Conservation (phyloP, 805 yeast genomes). For the Ogataea paradorogensis region DNA sequence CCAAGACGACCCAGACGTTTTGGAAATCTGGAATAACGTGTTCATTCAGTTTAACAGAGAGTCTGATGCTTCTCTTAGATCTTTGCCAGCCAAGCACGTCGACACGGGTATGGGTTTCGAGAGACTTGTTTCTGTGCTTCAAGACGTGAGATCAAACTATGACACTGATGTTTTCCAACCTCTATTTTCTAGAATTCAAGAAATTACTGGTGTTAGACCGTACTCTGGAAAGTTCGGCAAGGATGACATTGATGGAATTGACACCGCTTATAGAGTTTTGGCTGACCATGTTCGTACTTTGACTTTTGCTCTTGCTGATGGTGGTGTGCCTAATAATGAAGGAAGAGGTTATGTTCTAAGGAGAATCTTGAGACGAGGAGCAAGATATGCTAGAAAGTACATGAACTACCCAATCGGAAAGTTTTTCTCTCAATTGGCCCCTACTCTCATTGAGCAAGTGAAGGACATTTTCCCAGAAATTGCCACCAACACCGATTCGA, state of each 20-base stretch:
- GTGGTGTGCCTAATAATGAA: constrained; percentile 98
- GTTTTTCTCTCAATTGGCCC: constrained; percentile 89
- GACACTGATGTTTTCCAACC: constrained; percentile 97
- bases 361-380: constrained; percentile 96
- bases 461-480: constrained; percentile 90
- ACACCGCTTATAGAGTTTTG: constrained; percentile 95
- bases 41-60: constrained; percentile 97
- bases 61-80: constrained; percentile 70
- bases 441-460: constrained; percentile 88
- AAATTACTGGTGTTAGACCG: constrained; percentile 88
- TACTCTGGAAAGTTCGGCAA: constrained; percentile 91
- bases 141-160: constrained; percentile 87
- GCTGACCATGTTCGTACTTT: constrained; percentile 98
- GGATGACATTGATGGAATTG: constrained; percentile 92
- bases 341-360: constrained; percentile 98
- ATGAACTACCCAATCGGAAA: constrained; percentile 93
- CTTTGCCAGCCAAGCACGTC: constrained; percentile 91
- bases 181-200: constrained; percentile 79
- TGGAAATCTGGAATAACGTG: constrained; percentile 97
- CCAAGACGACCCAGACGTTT: constrained; percentile 95
- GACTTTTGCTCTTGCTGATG: constrained; percentile 94
- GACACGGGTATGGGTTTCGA: constrained; percentile 99
- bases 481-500: constrained; percentile 61
- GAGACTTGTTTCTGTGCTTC: constrained; percentile 91
- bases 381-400: constrained; percentile 94